A percentile compares a stretch with the other conserved stretches of the same genome.
Conservation (phyloP, 805 yeast species). For the Metschnikowia chrysomelidarum region DNA sequence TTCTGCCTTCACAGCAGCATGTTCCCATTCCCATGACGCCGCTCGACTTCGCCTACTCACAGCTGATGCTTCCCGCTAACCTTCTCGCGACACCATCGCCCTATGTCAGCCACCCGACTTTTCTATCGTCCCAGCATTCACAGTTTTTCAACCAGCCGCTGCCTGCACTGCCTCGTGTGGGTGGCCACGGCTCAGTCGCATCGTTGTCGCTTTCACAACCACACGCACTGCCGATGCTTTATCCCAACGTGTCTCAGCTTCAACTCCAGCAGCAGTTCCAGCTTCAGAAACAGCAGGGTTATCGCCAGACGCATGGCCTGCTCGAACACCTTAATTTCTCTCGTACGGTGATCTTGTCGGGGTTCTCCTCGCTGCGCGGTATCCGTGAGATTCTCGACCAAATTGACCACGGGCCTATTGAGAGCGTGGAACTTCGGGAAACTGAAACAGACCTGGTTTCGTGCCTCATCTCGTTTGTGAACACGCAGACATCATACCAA, state of each 20-base stretch:
- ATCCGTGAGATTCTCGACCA: conserved; percentile 40
- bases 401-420: conserved; percentile 61
- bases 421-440: conserved; percentile 36
- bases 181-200: conserved; percentile 4
- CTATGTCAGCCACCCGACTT: conserved; percentile 41
- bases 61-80: conserved; percentile 62
- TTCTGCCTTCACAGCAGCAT: conserved; percentile 6
- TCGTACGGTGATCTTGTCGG: conserved; percentile 34
- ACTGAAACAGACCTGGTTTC: conserved; percentile 22
- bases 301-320: conserved; percentile 1
- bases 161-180: conserved; percentile 6
- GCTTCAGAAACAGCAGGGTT: no score
- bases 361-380: conserved; percentile 25
- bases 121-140: conserved; percentile 13
- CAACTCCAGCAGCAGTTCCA: conserved; percentile 10
- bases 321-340: conserved; percentile 37
- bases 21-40: conserved; percentile 33
- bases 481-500: conserved; percentile 30
- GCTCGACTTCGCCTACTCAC: conserved; percentile 57
- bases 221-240: conserved; percentile 6
- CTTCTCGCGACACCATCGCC: conserved; percentile 52
- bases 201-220: conserved; percentile 5
- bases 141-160: conserved; percentile 10
- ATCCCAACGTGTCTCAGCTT: conserved; percentile 1
- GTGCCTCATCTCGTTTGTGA: conserved; percentile 38